phyloP scores from a whole-genome alignment of 805 yeast genomes.

The Ogataea methanolica region DNA sequence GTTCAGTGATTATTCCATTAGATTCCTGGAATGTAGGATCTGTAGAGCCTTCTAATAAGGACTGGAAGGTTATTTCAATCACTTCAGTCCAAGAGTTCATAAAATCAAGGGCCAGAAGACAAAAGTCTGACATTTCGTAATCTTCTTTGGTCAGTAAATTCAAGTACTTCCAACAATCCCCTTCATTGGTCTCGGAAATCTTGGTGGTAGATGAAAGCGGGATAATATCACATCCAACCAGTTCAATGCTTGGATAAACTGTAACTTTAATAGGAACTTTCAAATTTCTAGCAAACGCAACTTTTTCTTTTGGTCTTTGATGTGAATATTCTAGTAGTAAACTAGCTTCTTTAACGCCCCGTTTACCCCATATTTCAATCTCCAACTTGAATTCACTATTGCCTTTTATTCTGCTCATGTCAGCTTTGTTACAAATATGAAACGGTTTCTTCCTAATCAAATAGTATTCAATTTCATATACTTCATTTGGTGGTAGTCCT shows the following conservation, averaged over 20 bases:
- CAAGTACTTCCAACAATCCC: constrained; percentile 30
- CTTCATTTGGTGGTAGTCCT: constrained; percentile 52
- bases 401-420: constrained; percentile 37
- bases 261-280: constrained; percentile 67
- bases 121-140: constrained; percentile 45
- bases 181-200: constrained; percentile 22
- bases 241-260: constrained; percentile 67
- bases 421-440: constrained; percentile 43
- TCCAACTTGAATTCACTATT: constrained; percentile 38
- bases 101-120: constrained; percentile 67
- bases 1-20: constrained; percentile 12
- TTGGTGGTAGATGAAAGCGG: constrained; percentile 40
- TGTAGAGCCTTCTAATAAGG: constrained; percentile 17
- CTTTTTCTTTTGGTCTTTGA: constrained; percentile 21
- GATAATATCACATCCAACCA: constrained; percentile 71
- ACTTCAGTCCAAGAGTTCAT: constrained; percentile 76
- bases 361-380: constrained; percentile 63
- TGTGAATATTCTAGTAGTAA: constrained; percentile 63
- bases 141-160: constrained; percentile 26
- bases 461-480: constrained; percentile 72
- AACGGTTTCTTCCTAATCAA: constrained; percentile 56
- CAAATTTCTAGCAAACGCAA: constrained; percentile 46
- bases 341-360: constrained; percentile 65
- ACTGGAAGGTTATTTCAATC: constrained; percentile 29
- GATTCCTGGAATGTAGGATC: constrained; percentile 21